Base-by-base conservation (phyloP, 2,329 filamentous ascomycete species). In the Diplodia intermedia region DNA sequence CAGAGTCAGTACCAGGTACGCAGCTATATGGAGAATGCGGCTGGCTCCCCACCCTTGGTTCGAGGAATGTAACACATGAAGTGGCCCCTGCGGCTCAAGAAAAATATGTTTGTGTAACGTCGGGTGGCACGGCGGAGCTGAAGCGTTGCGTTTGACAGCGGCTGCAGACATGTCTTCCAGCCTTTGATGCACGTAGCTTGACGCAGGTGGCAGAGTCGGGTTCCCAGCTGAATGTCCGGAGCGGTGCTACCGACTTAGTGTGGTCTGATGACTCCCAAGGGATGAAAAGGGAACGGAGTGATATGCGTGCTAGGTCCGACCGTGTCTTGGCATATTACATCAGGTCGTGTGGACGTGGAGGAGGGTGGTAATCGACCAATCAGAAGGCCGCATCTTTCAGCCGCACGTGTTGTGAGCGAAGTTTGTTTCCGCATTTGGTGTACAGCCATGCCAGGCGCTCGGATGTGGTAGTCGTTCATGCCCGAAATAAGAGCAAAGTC, bases 1-100 rank as follows among this genome's bases (percentile, higher is more conserved):
- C 29, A 55, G 52, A 14, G n/a, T 20, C 52, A 8, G 18, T 18
- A 31, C 26, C 52, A 31, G 23, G 14, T 18, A 29, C 52, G 7
- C 15, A 33, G 7, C 14, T 11, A 55, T 55, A n/a, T 33, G 5
- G 18, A 14, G 26, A n/a, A 29, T 43, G 12, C 23, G 12, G 55
- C 4, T 20, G 18, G 8, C 23, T 40, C 38, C n/a, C 38, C n/a
- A 26, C 15, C 20, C 43, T 38, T 55, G 56, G 20, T 20, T 29
- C n/a, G 31, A 29, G 56, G 29, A 9, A 33, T 20, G 23, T 47
- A 12, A 20, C 20, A 43, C 55, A 12, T 23, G 20, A 40, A 26
- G 36, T 36, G 18, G 20, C 9, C 40, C 38, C 38, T 49, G 56
- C 56, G 40, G 56, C 56, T 61, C 38, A 49, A 26, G 56, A n/a